A percentile compares a stretch with the other conserved stretches of the same genome.
These are phyloP conservation scores for Debaryomyces fabryi DNA, from an alignment of 1,139 yeast genomes.

Conservation along the genomic window DNA sequence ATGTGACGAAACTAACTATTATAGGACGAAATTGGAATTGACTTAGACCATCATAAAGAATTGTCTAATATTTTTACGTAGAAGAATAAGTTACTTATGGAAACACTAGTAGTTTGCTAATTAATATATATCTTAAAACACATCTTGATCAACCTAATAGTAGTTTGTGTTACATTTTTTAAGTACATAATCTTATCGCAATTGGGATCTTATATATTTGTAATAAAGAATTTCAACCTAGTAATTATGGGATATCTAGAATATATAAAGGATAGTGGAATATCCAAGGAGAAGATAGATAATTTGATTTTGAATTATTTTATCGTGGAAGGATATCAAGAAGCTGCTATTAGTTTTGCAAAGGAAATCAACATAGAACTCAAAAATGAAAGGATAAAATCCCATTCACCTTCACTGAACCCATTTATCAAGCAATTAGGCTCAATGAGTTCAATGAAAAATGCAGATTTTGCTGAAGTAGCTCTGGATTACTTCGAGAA, in stretches of 20 bases:
- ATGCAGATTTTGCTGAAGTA: constrained; percentile 19
- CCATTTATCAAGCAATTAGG: constrained; percentile 9
- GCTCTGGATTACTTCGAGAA: constrained; percentile 20
- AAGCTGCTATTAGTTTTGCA: constrained; percentile 54
- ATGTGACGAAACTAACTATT: neutral
- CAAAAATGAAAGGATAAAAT: constrained; percentile 6
- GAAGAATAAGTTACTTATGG: neutral
- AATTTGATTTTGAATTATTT: constrained; percentile 54
- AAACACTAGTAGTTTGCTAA: neutral
- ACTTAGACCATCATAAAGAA: constrained; percentile 9
- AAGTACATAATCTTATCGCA: constrained; percentile 6
- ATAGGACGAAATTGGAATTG: constrained; percentile 12
- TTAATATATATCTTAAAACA: neutral
- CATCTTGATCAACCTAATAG: neutral
- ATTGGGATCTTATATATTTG: neutral
- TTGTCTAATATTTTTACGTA: neutral
- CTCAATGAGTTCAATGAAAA: constrained; percentile 13
- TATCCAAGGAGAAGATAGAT: constrained; percentile 42
- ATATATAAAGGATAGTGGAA: constrained; percentile 7
- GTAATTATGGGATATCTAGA: constrained; percentile 4
- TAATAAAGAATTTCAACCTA: neutral
- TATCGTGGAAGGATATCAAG: constrained; percentile 59
- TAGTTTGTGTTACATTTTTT: neutral
- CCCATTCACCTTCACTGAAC: constrained; percentile 6
- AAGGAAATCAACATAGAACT: constrained; percentile 36